Conservation (phyloP, 2,329 filamentous ascomycete species). For the Paecilomyces formosus region DNA sequence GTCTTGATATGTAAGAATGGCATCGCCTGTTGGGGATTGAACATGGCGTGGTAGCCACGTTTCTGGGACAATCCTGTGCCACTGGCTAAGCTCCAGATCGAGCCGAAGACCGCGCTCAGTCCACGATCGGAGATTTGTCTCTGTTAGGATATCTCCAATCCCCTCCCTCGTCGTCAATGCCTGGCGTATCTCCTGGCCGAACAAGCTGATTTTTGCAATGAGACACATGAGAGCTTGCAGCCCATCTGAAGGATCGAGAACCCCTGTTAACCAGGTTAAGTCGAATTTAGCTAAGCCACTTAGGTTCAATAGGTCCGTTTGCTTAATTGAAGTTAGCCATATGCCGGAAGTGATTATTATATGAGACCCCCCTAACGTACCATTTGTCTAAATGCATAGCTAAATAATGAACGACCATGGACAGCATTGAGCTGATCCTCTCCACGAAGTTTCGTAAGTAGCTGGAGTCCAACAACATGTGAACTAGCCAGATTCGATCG, state of each 20-base stretch:
- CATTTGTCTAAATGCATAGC: slow-evolving; percentile 28
- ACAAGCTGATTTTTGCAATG: slow-evolving; percentile 21
- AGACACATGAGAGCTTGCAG: slow-evolving; percentile 22
- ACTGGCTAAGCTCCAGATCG: slow-evolving; percentile 22
- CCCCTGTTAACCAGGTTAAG: slow-evolving; percentile 19
- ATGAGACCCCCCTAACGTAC: slow-evolving; percentile 13
- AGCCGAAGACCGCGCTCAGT: slow-evolving; percentile 15
- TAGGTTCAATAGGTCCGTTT: slow-evolving; percentile 26
- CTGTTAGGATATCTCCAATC: neutral
- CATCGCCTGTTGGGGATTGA: slow-evolving; percentile 19
- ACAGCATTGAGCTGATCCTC: slow-evolving; percentile 19
- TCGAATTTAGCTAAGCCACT: slow-evolving; percentile 22
- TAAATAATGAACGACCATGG: slow-evolving; percentile 28
- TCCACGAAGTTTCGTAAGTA: slow-evolving; percentile 26
- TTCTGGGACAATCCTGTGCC: slow-evolving; percentile 23
- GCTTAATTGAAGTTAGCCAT: slow-evolving; percentile 12
- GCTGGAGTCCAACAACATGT: slow-evolving; percentile 28
- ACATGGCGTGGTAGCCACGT: slow-evolving; percentile 26
- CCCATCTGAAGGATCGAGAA: slow-evolving; percentile 21
- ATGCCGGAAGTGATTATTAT: neutral
- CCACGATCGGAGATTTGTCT: slow-evolving; percentile 14
- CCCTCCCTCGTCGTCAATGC: neutral
- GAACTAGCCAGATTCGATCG: slow-evolving; percentile 27
- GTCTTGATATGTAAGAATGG: slow-evolving; percentile 25
- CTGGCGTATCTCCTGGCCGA: slow-evolving; percentile 14